Conservation (phyloP, 2,329 filamentous ascomycete genomes). For the Niveomyces coronatus region DNA sequence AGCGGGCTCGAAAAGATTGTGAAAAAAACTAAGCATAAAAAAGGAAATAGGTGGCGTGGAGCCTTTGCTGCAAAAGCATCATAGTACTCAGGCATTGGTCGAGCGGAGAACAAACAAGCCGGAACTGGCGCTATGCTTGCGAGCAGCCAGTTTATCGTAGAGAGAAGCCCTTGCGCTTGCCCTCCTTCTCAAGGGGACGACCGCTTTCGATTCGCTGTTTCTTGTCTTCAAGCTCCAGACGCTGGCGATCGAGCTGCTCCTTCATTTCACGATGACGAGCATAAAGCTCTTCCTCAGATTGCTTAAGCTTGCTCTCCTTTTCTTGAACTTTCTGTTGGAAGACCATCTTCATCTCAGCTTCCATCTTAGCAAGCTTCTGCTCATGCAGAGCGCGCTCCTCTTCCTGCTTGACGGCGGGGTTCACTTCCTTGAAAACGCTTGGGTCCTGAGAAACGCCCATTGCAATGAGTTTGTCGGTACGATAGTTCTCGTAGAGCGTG, state of each 20-base stretch:
- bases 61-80: constrained; percentile 50
- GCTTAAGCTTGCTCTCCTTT: constrained; percentile 99
- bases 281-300: constrained; percentile 98
- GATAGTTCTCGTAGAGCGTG: constrained; percentile 97
- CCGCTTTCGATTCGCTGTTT: constrained; percentile 92
- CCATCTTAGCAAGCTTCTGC: constrained; percentile 99
- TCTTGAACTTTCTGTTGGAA: constrained; percentile 99
- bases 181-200: constrained; percentile 91
- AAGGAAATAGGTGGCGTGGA: constrained; percentile 43
- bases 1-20: constrained; percentile 24
- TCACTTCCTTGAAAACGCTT: constrained; percentile 99
- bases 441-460: constrained; percentile 99
- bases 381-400: constrained; percentile 97
- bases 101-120: constrained; percentile 26
- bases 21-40: constrained; percentile 29
- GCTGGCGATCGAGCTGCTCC: constrained; percentile 94
- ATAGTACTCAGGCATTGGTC: constrained; percentile 47
- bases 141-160: constrained; percentile 58
- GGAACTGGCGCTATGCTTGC: constrained; percentile 14
- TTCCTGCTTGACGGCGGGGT: constrained; percentile 99
- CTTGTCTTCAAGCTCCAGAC: constrained; percentile 95
- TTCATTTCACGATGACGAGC: constrained; percentile 99
- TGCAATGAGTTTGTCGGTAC: constrained; percentile 95
- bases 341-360: constrained; percentile 99
- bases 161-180: constrained; percentile 98